Evolutionary conservation across 108 stramenopile genomes (phyloP).

Genomic region (Nitzschia inconspicua): DNA sequence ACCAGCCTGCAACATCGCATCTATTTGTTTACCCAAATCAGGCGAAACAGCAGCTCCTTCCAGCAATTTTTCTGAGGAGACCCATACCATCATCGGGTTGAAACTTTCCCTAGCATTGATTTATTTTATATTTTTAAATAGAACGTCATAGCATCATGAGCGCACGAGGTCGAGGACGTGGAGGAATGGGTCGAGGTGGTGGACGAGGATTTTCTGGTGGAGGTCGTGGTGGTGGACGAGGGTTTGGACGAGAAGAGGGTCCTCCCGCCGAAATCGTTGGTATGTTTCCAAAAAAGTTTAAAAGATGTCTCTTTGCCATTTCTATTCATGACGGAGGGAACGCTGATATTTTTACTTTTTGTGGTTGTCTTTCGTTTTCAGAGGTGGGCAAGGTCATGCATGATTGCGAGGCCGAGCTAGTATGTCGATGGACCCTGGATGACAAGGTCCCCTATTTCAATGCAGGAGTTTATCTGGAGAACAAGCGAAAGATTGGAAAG

Average conservation of each 20-base stretch:
- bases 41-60: too few relatives aligned
- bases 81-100: too few relatives aligned
- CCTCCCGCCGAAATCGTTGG: conserved; percentile 81
- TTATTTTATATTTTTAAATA: too few relatives aligned
- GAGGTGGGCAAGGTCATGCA: conserved; percentile 75
- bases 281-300: conserved; percentile 18
- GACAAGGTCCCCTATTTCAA: conserved; percentile 98
- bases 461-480: conserved; percentile 96
- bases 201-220: too few relatives aligned
- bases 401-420: conserved; percentile 84
- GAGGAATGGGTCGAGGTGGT: too few relatives aligned
- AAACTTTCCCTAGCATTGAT: too few relatives aligned
- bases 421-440: conserved; percentile 65
- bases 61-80: too few relatives aligned
- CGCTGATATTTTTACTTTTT: not conserved
- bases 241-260: conserved; percentile 66
- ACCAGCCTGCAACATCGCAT: too few relatives aligned
- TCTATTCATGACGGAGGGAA: not conserved
- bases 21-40: too few relatives aligned
- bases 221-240: too few relatives aligned
- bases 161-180: too few relatives aligned
- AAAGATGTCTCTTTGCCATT: not conserved
- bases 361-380: not conserved
- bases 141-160: too few relatives aligned
- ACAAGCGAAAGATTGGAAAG: conserved; percentile 97